Percentiles rank a stretch among this genome's conserved stretches.
Conservation (phyloP, 2,329 filamentous ascomycete genomes). For the Trichoderma cornu-damae region DNA sequence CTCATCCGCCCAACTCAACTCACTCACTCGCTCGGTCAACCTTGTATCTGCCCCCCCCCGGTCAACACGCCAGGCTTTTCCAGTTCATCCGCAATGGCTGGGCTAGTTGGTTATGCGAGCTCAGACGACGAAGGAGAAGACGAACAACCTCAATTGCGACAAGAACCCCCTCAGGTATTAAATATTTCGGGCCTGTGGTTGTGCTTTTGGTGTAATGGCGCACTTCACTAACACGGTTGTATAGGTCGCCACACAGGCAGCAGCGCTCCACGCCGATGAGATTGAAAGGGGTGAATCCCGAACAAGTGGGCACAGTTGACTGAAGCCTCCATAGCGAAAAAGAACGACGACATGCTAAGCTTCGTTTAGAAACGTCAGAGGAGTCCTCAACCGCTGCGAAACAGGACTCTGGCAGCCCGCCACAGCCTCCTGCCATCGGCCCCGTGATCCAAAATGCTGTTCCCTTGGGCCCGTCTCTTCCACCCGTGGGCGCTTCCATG, state of each 20-base stretch:
- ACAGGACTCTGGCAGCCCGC: background rate
- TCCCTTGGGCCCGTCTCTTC: constrained; percentile 39
- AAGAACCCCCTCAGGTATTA: background rate
- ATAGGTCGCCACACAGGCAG: constrained; percentile 8
- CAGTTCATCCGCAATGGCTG: constrained; percentile 33
- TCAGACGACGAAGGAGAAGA: constrained; percentile 46
- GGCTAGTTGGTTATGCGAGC: constrained; percentile 47
- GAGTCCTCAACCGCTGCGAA: background rate
- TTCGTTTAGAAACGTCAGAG: background rate
- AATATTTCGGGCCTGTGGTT: background rate
- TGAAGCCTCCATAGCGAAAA: background rate
- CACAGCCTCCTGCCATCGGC: constrained; percentile 23
- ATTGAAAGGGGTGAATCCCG: background rate
- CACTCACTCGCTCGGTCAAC: background rate
- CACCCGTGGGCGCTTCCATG: constrained; percentile 27
- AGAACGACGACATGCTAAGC: background rate
- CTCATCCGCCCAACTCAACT: no score
- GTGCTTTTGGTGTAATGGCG: no score
- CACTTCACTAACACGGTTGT: constrained; percentile 8
- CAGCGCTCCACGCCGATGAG: constrained; percentile 3
- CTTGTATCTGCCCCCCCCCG: background rate
- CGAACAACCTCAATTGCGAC: constrained; percentile 9
- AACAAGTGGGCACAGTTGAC: background rate
- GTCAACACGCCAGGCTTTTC: background rate
- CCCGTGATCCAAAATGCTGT: constrained; percentile 31